Percentiles rank a stretch among this genome's conserved stretches.
Evolutionary conservation across 2,329 filamentous ascomycete species (phyloP).

Genomic region (Microdochium trichocladiopsis): DNA sequence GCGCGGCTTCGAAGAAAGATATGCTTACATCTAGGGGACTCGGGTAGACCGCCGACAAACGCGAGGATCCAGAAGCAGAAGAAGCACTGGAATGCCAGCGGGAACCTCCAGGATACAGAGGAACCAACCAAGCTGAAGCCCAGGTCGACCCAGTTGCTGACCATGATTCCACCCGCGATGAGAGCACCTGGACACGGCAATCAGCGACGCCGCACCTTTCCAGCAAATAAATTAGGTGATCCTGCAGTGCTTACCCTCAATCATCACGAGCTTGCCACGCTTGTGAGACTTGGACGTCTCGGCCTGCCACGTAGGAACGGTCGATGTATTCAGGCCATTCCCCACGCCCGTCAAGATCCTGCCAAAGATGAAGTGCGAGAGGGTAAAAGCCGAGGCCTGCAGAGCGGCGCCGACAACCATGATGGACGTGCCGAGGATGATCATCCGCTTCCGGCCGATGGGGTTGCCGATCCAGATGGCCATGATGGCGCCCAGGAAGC

Average conservation of each 20-base stretch:
- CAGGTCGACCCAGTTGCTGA: not conserved
- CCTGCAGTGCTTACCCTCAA: constrained; percentile 2
- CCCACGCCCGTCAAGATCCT: not conserved
- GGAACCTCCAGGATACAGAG: not conserved
- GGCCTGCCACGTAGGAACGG: constrained; percentile 9
- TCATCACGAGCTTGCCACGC: constrained; percentile 14
- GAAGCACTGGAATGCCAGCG: not conserved
- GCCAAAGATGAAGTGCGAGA: too few relatives aligned
- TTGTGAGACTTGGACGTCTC: constrained; percentile 11
- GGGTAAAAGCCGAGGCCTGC: too few relatives aligned
- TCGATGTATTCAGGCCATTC: not conserved
- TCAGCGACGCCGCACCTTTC: too few relatives aligned
- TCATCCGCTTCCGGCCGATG: not conserved
- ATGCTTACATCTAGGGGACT: too few relatives aligned
- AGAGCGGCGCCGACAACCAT: too few relatives aligned
- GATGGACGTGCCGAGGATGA: too few relatives aligned
- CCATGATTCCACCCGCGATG: not conserved
- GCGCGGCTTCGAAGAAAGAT: too few relatives aligned
- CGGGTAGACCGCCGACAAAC: not conserved
- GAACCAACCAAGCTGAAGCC: not conserved
- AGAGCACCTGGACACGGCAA: not conserved
- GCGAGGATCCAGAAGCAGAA: not conserved
- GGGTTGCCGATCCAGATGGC: not conserved
- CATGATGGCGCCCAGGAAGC: not conserved
- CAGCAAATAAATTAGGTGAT: too few relatives aligned